These are phyloP conservation scores for Suhomyces xylopsoci DNA, from an alignment of 805 yeast species.

Conservation along the genomic window DNA sequence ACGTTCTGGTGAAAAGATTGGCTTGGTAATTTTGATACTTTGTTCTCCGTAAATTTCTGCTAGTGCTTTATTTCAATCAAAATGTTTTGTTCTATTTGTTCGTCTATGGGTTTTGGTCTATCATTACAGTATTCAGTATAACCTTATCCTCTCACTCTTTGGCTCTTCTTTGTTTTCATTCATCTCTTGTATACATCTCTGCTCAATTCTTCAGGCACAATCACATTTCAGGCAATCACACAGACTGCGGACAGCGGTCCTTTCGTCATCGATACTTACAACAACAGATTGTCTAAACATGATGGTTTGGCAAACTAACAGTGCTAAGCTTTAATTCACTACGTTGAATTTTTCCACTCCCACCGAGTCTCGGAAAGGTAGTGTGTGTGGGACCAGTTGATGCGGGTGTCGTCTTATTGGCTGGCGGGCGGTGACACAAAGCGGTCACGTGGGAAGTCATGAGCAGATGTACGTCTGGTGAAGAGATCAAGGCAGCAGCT, in stretches of 20 bases:
- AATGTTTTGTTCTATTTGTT: too few relatives aligned
- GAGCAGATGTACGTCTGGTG: background rate
- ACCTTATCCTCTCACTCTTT: too few relatives aligned
- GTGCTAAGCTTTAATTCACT: background rate
- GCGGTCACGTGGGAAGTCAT: conserved; percentile 1
- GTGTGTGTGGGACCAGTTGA: conserved; percentile 1
- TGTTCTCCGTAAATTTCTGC: too few relatives aligned
- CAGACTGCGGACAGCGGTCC: background rate
- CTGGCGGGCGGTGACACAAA: conserved; percentile 1
- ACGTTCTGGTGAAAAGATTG: background rate
- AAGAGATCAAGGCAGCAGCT: background rate
- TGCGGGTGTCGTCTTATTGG: conserved; percentile 4
- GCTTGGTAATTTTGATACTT: background rate
- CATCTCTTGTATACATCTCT: background rate
- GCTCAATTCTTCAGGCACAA: background rate
- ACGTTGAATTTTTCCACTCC: conserved; percentile 5
- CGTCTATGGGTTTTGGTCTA: too few relatives aligned
- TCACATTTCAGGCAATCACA: background rate
- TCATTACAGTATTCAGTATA: too few relatives aligned
- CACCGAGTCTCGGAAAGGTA: conserved; percentile 8
- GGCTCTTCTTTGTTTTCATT: too few relatives aligned
- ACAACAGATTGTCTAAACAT: conserved; percentile 42
- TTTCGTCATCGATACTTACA: conserved; percentile 26
- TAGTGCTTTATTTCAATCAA: too few relatives aligned
- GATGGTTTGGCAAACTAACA: conserved; percentile 3